Evolutionary conservation across 352 stramenopile genomes (phyloP).

Genomic region (Elongisporangium undulatum): DNA sequence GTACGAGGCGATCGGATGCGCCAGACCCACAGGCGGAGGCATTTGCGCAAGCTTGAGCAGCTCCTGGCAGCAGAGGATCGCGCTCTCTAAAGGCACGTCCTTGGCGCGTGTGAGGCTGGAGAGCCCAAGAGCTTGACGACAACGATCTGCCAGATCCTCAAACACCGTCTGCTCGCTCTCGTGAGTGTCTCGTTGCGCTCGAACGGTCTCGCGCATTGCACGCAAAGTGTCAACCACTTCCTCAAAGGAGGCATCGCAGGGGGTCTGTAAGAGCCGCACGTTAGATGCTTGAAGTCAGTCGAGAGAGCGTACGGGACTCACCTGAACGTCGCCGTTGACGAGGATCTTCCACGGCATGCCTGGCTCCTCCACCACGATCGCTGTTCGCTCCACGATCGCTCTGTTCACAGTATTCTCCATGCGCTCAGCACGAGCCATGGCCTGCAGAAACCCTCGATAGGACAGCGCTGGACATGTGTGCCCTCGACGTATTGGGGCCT

Average conservation of each 20-base stretch:
- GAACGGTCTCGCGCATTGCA: slow-evolving; percentile 20
- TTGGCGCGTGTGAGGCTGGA: slow-evolving; percentile 26
- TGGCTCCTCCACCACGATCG: slow-evolving; percentile 41
- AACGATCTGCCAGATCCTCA: slow-evolving; percentile 24
- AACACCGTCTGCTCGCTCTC: slow-evolving; percentile 32
- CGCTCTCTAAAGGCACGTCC: slow-evolving; percentile 21
- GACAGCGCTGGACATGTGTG: slow-evolving; percentile 44
- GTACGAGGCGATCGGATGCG: slow-evolving; percentile 16
- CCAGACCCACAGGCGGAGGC: slow-evolving; percentile 11
- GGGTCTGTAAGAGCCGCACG: slow-evolving; percentile 1
- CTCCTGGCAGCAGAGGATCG: slow-evolving; percentile 27
- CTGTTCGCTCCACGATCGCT: slow-evolving; percentile 29
- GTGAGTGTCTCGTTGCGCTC: slow-evolving; percentile 14
- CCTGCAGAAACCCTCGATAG: slow-evolving; percentile 52
- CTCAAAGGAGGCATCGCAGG: slow-evolving; percentile 20
- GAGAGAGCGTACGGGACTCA: background rate
- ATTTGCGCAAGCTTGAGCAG: slow-evolving; percentile 21
- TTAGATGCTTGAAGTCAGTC: background rate
- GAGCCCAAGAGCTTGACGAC: slow-evolving; percentile 25
- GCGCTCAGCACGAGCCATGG: slow-evolving; percentile 13
- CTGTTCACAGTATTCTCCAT: slow-evolving; percentile 9
- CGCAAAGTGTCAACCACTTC: slow-evolving; percentile 19
- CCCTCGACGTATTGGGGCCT: slow-evolving; percentile 27
- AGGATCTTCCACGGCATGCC: slow-evolving; percentile 34
- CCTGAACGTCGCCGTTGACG: slow-evolving; percentile 34